These are phyloP conservation scores for Alternaria gaisen DNA, from an alignment of 2,329 filamentous ascomycete genomes.

Conservation along the genomic window DNA sequence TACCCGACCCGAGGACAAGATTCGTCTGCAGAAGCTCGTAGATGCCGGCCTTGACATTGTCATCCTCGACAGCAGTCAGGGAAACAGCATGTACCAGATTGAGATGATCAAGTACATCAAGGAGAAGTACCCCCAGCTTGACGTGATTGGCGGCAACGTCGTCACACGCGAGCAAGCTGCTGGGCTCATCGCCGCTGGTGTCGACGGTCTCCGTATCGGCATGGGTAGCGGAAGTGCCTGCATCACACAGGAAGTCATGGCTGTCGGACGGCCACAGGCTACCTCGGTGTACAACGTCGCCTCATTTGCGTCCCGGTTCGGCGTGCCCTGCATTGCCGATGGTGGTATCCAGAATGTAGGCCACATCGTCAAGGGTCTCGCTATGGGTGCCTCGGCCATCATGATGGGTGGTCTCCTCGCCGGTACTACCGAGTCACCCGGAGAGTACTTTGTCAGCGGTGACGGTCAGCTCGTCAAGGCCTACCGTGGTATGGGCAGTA, in stretches of 20 bases:
- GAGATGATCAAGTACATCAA: constrained; percentile 99
- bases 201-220: constrained; percentile 95
- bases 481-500: constrained; percentile 98
- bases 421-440: constrained; percentile 96
- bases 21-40: constrained; percentile 83
- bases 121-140: constrained; percentile 80
- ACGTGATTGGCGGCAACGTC: constrained; percentile 98
- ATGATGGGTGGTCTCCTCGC: constrained; percentile 99
- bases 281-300: constrained; percentile 91
- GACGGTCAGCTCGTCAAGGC: constrained; percentile 99
- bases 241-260: constrained; percentile 99
- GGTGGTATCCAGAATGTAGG: constrained; percentile 98
- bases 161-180: constrained; percentile 98
- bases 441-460: constrained; percentile 93
- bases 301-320: constrained; percentile 88
- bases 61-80: constrained; percentile 94
- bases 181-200: constrained; percentile 87
- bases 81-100: constrained; percentile 98
- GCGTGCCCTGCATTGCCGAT: constrained; percentile 97
- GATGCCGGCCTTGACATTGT: constrained; percentile 96
- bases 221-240: constrained; percentile 99
- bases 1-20: constrained; percentile 92
- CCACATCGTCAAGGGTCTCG: constrained; percentile 97
- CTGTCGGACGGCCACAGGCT: constrained; percentile 94
- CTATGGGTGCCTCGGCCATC: constrained; percentile 91